phyloP scores from a whole-genome alignment of 2,329 filamentous ascomycete genomes.

The Claviceps cyperi region DNA sequence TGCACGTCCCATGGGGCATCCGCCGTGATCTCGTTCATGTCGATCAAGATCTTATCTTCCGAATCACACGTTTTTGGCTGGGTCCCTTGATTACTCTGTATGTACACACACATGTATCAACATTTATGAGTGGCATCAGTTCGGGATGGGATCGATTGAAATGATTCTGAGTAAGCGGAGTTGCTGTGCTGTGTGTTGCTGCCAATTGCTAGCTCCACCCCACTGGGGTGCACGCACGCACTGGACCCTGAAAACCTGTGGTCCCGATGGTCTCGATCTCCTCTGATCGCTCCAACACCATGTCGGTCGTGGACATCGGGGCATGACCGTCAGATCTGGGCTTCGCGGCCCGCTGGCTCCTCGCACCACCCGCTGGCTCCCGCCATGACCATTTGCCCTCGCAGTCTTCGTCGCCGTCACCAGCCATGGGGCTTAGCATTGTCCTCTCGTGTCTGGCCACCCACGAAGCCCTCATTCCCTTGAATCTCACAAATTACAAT shows the following conservation, averaged over 20 bases:
- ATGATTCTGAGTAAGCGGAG: too few species aligned
- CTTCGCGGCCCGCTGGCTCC: conserved; percentile 4
- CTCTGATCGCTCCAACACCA: conserved; percentile 15
- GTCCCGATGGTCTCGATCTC: conserved; percentile 11
- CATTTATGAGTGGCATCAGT: too few species aligned
- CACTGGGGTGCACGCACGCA: neutral
- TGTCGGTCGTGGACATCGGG: conserved; percentile 18
- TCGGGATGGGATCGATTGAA: too few species aligned
- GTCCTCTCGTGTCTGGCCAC: conserved; percentile 2
- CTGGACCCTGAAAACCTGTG: conserved; percentile 13
- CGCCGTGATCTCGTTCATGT: too few species aligned
- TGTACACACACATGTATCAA: too few species aligned
- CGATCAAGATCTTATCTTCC: too few species aligned
- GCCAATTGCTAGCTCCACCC: neutral
- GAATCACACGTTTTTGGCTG: too few species aligned
- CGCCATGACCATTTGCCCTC: neutral
- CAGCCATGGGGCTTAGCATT: conserved; percentile 2
- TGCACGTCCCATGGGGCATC: too few species aligned
- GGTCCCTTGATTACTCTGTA: too few species aligned
- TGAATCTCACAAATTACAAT: neutral
- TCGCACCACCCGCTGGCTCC: neutral
- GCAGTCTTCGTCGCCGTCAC: neutral
- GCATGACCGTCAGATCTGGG: conserved; percentile 19
- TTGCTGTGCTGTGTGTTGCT: neutral
- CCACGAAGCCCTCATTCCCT: neutral